Evolutionary conservation across 2,329 filamentous ascomycete genomes (phyloP), one percentile per base, ranked within the genome.

Genomic region (Aschersonia sp.): DNA sequence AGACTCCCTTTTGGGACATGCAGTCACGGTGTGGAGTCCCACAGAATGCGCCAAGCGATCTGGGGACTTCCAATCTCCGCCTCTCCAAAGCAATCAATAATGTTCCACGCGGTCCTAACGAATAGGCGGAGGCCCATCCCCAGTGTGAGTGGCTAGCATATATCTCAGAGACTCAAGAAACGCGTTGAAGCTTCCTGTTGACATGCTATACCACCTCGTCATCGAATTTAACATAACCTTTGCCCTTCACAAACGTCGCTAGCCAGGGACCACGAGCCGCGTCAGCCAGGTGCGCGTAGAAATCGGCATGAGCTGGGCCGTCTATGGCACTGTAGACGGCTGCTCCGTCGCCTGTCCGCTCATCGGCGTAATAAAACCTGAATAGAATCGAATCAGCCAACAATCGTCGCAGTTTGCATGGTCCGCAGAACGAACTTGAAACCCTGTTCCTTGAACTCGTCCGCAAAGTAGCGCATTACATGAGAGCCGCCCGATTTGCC

Each of bases 341-440:
- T 2, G 55, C 48, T 0, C 71, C 71, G 48, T 71, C 62, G 0
- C 55, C 49, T 12, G 63, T 64, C 29, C 71, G 59, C 55, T 76
- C 68, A 48, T 76, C 71, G 1, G 63, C 68, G 47, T 69, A 76
- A 54, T 74, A 73, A 55, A 75, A 76, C 47, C 71, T 73, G 49
- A 4, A 10, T 6, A 2, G 30, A 11, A 30, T 9, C 42, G 22
- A 32, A 10, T 10, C 29, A 31, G 8, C 7, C 6, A 9, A 9
- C 42, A 14, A 2, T 6, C 14, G 2, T 30, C 10, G 30, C 31
- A 14, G 9, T 10, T 29, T 14, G 41, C 11, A 42, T 42, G 41
- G 12, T 39, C 10, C 10, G 46, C 44, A 14, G 9, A 39, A 54
- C 59, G 41, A 52, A 58, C 63, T 63, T 63, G 57, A 53, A 61